Base-by-base conservation (phyloP, 1,139 yeast genomes). In the Magnusiomyces fungicola region DNA sequence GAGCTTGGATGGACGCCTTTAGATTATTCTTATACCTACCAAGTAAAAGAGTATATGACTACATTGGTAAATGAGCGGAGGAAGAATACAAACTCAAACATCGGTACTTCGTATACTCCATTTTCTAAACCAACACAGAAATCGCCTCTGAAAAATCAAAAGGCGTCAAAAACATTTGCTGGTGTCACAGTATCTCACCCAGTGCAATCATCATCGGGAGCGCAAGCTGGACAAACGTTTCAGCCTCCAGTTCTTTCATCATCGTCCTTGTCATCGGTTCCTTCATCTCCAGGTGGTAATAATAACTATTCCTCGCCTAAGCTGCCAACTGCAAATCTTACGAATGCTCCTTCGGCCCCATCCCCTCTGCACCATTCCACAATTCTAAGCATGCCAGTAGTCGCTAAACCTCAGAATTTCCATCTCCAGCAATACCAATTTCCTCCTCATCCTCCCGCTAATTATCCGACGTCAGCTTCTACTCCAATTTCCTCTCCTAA, bases 1-100 rank as follows among this genome's bases (percentile, higher is more conserved):
- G 65, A 67, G 6, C 74, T 74, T 34, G 89, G 89, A 2, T 83
- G 94, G 83, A 69, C 72, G 12, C 92, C 96, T 0, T 67, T 75
- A 16, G 70, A 69, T 48, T 69, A 65, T 53, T 60, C 69, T 36
- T 60, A 65, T 18, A 62, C 67, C 3, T 58, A 59, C 48, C 67
- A 67, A 49, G 69, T 67, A 10, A 65, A 65, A 49, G 65, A 66
- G 49, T 68, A 65, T 50, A 51, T 68, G 45, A 67, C 61, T 49
- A 60, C 66, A 18, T 55, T 68, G 50, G 58, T 62, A 25, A 61
- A 58, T 34, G 68, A 64, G 36, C 56, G 56, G 22, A 23, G 22
- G 44, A 19, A 23, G n/a, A 29, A 30, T 29, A 4, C 36, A 5
- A 18, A 16, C 18, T n/a, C 24, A 14, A 23, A 41, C 5, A 22